Evolutionary conservation across 805 yeast species (phyloP).

Genomic region (Diddensiella caesifluorescens): DNA sequence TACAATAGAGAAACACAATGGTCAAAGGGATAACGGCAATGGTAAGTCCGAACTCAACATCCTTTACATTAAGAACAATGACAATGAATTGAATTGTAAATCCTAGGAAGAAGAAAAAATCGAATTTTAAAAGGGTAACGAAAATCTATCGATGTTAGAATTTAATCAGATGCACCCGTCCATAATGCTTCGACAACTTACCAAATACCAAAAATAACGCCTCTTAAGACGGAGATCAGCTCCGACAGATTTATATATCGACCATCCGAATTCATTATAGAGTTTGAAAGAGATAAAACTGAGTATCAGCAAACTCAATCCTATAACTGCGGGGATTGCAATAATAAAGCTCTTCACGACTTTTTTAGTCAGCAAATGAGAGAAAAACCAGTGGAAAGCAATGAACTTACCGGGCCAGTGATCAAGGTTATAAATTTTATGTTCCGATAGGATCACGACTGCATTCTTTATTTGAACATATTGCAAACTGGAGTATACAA

Average conservation of each 20-base stretch:
- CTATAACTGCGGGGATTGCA: slow-evolving; percentile 41
- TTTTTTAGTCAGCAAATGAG: slow-evolving; percentile 15
- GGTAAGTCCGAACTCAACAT: slow-evolving; percentile 43
- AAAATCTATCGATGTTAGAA: slow-evolving; percentile 31
- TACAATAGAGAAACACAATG: slow-evolving; percentile 34
- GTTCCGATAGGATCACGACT: slow-evolving; percentile 20
- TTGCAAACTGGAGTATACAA: slow-evolving; percentile 44
- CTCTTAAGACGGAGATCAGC: slow-evolving; percentile 40
- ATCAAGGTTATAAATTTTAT: slow-evolving; percentile 12
- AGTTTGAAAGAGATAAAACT: slow-evolving; percentile 33
- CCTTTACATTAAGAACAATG: slow-evolving; percentile 38
- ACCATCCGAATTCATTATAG: slow-evolving; percentile 41
- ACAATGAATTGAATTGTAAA: slow-evolving; percentile 47
- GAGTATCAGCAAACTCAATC: slow-evolving; percentile 34
- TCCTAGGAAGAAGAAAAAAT: slow-evolving; percentile 45
- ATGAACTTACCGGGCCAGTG: slow-evolving; percentile 17
- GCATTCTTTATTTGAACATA: slow-evolving; percentile 37
- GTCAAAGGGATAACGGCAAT: slow-evolving; percentile 43
- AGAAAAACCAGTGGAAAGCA: neutral
- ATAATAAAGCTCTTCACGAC: slow-evolving; percentile 36
- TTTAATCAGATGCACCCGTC: slow-evolving; percentile 25
- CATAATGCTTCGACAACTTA: slow-evolving; percentile 4
- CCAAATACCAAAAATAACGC: slow-evolving; percentile 30
- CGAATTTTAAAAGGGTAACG: slow-evolving; percentile 36
- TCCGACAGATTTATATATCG: slow-evolving; percentile 44